Evolutionary conservation across 148 eudicot species (phyloP), one percentile per base, ranked within the genome.

Genomic region (Tetragonia tetragonoides): DNA sequence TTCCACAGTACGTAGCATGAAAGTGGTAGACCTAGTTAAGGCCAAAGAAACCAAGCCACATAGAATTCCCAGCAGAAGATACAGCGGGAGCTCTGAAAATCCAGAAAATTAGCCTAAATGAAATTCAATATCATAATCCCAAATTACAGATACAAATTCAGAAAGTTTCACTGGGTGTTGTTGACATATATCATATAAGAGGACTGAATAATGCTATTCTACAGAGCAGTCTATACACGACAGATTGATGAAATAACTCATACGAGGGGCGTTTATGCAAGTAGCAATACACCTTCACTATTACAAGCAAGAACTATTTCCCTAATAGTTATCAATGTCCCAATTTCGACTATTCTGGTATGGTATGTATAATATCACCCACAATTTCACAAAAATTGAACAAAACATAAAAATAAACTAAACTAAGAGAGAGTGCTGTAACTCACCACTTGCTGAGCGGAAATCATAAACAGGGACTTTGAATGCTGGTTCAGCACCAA

Each of bases 401-500:
- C 14, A 70, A 16, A 72, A 28, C 3, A 72, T 14, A 38, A n/a
- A 28, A 39, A 23, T 3, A 16, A 2, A 21, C 20, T 47, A 18
- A 41, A 7, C n/a, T 14, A 42, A 44, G 21, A 15, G n/a, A 17
- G 23, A 51, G 37, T 17, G 5, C 24, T 5, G 39, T 14, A 41
- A 78, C 77, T 39, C 79, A 90, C 97, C 97, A 87, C 92, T 92
- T 44, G 90, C 83, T 75, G 98, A 92, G 73, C 98, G 95, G 70
- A 94, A 94, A 82, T 94, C 98, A 86, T 92, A 94, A 61, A 74
- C 79, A 51, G 98, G 97, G 68, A 94, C 95, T 75, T 84, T 85
- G 86, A 94, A 94, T 63, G 98, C 92, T 49, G 98, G 98, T 79
- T 94, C 87, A 81, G 93, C 86, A 76, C 98, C 98, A 78, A 94